Base-by-base conservation (phyloP, 495 filamentous ascomycete species). In the Penicillium soppii region DNA sequence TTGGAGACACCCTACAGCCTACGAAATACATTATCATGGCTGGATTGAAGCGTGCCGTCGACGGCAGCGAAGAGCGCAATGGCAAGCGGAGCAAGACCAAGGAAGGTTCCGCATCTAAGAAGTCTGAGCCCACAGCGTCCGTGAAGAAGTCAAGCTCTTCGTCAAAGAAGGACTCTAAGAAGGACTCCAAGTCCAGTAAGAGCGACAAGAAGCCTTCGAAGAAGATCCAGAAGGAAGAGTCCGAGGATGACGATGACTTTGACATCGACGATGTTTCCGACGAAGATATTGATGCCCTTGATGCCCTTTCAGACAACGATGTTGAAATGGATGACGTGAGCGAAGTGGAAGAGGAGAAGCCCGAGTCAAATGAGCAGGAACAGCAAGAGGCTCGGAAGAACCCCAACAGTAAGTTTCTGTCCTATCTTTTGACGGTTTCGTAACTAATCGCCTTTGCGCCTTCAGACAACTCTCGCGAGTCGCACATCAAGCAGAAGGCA, bases 401-500 rank as follows among this genome's bases (percentile, higher is more conserved):
- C 25, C 36, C 56, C n/a, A 73, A 68, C 43, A 68, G 68, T 71
- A 69, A 49, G 65, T 59, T 50, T 17, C 46, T 25, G 4, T 33
- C 37, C n/a, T 46, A 27, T 33, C 10, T 40, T 15, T 38, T 16
- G 36, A 29, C 13, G 40, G 13, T n/a, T 10, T 27, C 13, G 4
- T 26, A 27, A 19, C 56, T 61, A 53, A 63, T 50, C 42, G 7
- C 16, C 48, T 17, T 42, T 38, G 27, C 23, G 44, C 27, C 3
- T 53, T 10, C 50, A 65, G 58, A 60, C 50, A 65, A 59, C 13
- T 96, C 92, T 3, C 84, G 83, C 60, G 92, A 97, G 75, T 82
- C 90, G 13, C 94, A 97, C 65, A 82, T 83, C 20, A 95, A 96
- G 68, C 95, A 99, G 68, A 96, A 91, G 61, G 88, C 85, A 47